Base-by-base conservation (phyloP, 352 stramenopile species). In the Phytophthora ramorum region DNA sequence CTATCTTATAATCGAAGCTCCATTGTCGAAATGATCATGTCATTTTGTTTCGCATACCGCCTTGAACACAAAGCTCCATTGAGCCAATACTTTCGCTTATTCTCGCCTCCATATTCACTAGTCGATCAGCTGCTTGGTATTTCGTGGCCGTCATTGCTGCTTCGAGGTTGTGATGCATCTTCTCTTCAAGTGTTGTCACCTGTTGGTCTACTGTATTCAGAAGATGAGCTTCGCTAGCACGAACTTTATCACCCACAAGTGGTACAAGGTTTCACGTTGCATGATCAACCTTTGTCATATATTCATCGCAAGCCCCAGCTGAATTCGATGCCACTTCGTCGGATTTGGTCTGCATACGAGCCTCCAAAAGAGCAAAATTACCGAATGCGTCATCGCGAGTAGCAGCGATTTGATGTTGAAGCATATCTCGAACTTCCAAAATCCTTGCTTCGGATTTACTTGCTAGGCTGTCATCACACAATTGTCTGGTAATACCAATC, bases 181-280 rank as follows among this genome's bases (percentile, higher is more conserved):
- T 52, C 10, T 52, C 32, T 30, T 52, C 45, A 13, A 52, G 45
- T 7, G 37, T 52, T 38, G 26, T 40, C 5, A 9, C 24, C 37
- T 53, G 13, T 12, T 13, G 3, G 19, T 53, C 24, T 9, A 53
- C 24, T 24, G 19, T 16, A 53, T 40, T 41, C 6, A 7, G 28
- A 53, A 53, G 14, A 24, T 53, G 24, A 14, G 16, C 37, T 53
- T 53, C 46, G 34, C 14, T 41, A 13, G 46, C 46, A 24, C 22
- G 0, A 53, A 53, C 28, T 40, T 53, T 53, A 24, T 32, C 26
- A 34, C 34, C 24, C 4, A 53, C 46, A 53, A 53, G 32, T 2
- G 16, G 46, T 26, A 53, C 14, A 35, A 50, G 44, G 17, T 32
- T 12, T 26, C 35, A 20, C 4, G 44, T 50, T 4, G 22, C 20